Evolutionary conservation across 768 basidiomycete species (phyloP), one percentile per base, ranked within the genome.

Genomic region (Pseudohyphozyma bogoriensis): DNA sequence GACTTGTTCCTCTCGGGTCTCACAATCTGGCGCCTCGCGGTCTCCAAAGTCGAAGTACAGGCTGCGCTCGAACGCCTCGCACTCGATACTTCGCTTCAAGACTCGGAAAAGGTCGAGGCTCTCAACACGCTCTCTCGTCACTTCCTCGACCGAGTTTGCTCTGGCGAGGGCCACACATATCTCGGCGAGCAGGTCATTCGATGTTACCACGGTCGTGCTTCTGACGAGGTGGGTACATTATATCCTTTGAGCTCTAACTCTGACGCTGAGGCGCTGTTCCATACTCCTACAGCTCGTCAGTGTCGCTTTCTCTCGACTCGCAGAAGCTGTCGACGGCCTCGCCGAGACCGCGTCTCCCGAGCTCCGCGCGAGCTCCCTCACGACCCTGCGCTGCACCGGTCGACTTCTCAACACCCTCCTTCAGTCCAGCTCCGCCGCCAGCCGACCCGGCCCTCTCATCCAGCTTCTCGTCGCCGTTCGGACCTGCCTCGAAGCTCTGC

Each of bases 1-100:
- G 65, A 66, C 40, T 11, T 58, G 35, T 66, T 66, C 59, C 65
- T 67, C 12, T 67, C 65, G 20, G 62, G 65, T 11, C 46, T 67
- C 22, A 63, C 62, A 9, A 42, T 67, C 13, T 67, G 65, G 65
- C 55, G 62, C 11, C 57, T 67, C 10, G n/a, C 62, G 8, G 32
- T 60, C 22, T 60, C 59, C 6, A 67, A 67, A 50, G 62, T 67
- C 51, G 65, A 67, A 26, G 56, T 67, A 33, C 61, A 60, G 16
- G 53, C 65, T 5, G 60, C 53, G 16, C 62, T 67, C 45, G 65
- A 67, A 44, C 62, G 65, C 1, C 59, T 67, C 45, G 65, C 61
- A 3, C 50, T 59, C 42, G 65, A 67, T 36, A 46, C 45, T 12
- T 24, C 59, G 2, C 50, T 67, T 12, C n/a, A 52, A 8, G 28